phyloP scores from a whole-genome alignment of 2,329 filamentous ascomycete genomes.

The Exophiala calicioides region DNA sequence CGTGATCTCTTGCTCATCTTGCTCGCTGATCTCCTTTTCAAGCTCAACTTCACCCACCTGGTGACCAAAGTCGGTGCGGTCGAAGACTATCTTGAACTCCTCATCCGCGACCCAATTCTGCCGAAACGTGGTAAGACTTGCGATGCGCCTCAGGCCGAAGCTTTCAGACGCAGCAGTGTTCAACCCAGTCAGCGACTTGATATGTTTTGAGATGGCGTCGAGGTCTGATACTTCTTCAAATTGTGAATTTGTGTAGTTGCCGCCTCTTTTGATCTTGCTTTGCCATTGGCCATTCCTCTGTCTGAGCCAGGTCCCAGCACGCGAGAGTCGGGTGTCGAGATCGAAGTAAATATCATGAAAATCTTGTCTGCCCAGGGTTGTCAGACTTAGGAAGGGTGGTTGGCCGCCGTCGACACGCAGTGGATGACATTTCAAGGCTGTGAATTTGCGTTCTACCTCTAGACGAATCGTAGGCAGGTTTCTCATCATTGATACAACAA shows the following conservation, averaged over 20 bases:
- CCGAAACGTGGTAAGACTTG: background rate
- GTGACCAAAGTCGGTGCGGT: slow-evolving; percentile 4
- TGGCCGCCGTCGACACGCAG: background rate
- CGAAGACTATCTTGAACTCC: slow-evolving; percentile 5
- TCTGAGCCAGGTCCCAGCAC: background rate
- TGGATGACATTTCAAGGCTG: slow-evolving; percentile 4
- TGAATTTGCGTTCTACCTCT: slow-evolving; percentile 9
- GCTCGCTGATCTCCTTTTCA: background rate
- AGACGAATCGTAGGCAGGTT: background rate
- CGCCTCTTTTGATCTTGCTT: slow-evolving; percentile 6
- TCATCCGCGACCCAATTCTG: background rate
- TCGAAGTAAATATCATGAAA: slow-evolving; percentile 7
- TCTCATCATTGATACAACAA: background rate
- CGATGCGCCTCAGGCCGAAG: background rate
- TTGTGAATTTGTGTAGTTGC: background rate
- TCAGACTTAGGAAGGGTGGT: slow-evolving; percentile 1
- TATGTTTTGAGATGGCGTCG: background rate
- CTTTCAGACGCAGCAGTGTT: background rate
- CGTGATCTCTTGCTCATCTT: background rate
- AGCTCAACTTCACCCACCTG: slow-evolving; percentile 4
- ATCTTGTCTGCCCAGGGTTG: background rate
- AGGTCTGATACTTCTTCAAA: background rate
- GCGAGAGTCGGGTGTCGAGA: background rate
- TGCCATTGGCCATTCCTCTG: slow-evolving; percentile 2
- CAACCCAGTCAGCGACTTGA: background rate